Conservation (phyloP, 805 yeast species). For the Sporopachydermia lactativora region DNA sequence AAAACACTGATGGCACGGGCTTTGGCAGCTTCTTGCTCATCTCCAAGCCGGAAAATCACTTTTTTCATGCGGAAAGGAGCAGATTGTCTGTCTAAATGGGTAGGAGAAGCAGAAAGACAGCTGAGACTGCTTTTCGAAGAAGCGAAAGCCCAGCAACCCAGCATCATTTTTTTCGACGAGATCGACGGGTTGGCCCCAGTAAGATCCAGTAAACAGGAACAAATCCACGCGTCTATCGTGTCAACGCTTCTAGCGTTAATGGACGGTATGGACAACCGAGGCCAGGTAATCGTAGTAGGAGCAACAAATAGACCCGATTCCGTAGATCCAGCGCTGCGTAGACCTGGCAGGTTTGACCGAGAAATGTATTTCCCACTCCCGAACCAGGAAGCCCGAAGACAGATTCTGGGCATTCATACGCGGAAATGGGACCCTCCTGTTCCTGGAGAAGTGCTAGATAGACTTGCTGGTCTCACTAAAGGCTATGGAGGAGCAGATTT, state of each 20-base stretch:
- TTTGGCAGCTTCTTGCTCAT: slow-evolving; percentile 85
- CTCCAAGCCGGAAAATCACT: slow-evolving; percentile 74
- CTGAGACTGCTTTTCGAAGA: slow-evolving; percentile 83
- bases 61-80: slow-evolving; percentile 99
- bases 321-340: slow-evolving; percentile 91
- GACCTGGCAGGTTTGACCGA: slow-evolving; percentile 96
- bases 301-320: slow-evolving; percentile 98
- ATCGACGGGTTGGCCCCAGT: slow-evolving; percentile 98
- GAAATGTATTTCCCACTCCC: slow-evolving; percentile 96
- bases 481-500: slow-evolving; percentile 98
- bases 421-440: slow-evolving; percentile 77
- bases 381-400: slow-evolving; percentile 59
- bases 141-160: slow-evolving; percentile 90
- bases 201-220: slow-evolving; percentile 93
- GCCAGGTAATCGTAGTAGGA: slow-evolving; percentile 95
- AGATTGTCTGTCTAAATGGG: slow-evolving; percentile 95
- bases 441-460: slow-evolving; percentile 38
- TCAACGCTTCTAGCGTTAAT: slow-evolving; percentile 87
- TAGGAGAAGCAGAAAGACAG: slow-evolving; percentile 97
- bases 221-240: slow-evolving; percentile 94
- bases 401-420: slow-evolving; percentile 77
- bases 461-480: slow-evolving; percentile 69
- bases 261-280: slow-evolving; percentile 99
- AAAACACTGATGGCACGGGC: slow-evolving; percentile 97
- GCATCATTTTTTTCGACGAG: slow-evolving; percentile 93